Evolutionary conservation across 2,329 filamentous ascomycete species (phyloP), one percentile per base, ranked within the genome.

Genomic region (Rhexocercosporidium sp.): DNA sequence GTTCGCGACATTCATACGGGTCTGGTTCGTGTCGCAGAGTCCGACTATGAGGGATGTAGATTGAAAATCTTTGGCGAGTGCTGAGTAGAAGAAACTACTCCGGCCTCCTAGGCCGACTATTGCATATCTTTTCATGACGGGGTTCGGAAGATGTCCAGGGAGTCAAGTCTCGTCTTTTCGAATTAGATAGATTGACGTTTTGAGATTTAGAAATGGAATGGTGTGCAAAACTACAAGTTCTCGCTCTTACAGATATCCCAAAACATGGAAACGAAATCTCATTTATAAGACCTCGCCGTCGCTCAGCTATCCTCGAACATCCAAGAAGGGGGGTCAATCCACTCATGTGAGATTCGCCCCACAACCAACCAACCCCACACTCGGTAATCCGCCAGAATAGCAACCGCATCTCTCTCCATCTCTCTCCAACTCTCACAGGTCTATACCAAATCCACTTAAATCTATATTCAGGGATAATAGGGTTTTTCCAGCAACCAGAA

Each of bases 21-120:
- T 88, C 70, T 86, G 82, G 75, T 89, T 89, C 3, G 83, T 87
- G 72, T 89, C 87, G 76, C 86, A 88, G 64, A 89, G 78, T 1
- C 80, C 86, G 18, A 88, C 86, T 22, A 89, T 80, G 39, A 78
- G 73, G 0, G 85, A 84, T 0, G 84, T 87, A 11, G 77, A 72
- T 59, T 76, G 76, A 77, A 86, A 88, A 67, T 85, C 82, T 34
- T 78, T 79, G 11, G 82, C 83, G 65, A 89, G 87, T 53, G 85
- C 85, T 0, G 82, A 83, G 78, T 88, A 89, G 78, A 86, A 89
- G 80, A 89, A 88, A 63, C 81, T 82, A n/a, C 86, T 83, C 16
- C 86, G 83, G 18, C 85, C 85, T 20, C 87, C 86, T 1, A 84
- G 85, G 73, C 86, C 86, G n/a, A 89, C 81, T 31, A 88, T 77